Evolutionary conservation across 768 basidiomycete species (phyloP), one percentile per base, ranked within the genome.

Genomic region (Mycena epipterygia): DNA sequence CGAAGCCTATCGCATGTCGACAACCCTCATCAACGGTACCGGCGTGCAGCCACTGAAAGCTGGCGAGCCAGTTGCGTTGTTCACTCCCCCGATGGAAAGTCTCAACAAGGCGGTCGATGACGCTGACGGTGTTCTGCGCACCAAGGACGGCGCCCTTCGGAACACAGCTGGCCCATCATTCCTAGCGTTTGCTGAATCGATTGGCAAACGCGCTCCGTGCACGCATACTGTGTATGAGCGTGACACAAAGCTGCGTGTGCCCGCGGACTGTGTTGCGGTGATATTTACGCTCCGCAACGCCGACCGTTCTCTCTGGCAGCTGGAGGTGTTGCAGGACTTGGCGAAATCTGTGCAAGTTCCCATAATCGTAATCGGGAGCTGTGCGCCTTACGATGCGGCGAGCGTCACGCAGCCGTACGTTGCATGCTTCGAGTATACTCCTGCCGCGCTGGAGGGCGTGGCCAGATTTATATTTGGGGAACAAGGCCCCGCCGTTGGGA

Each of bases 31-130:
- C 5, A 83, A 81, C 74, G 84, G 88, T 39, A 77, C 81, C 1
- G 53, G 76, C 6, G 76, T 80, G 8, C 68, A 88, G 5, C 84
- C 88, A 1, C 75, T 86, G 51, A 77, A 76, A 41, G n/a, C 69
- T 1, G 77, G 67, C 0, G 71, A 73, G 3, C 77, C 74, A 11
- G 78, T 89, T 6, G 64, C 89, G 21, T 76, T 90, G 33, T 83
- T 90, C 74, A 91, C 91, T 0, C 92, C 92, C 1, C 79, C 78
- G 51, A 81, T 84, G 81, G 87, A 89, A 76, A 83, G 84, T n/a
- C 75, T 91, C 39, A 92, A 92, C 79, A 82, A 79, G 59, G 91
- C 90, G 0, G 90, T 92, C 17, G 91, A 91, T 63, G 89, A 88
- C 56, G 82, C 82, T 0, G 87, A 88, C 39, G 85, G 81, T 7